A percentile compares a stretch with the other conserved stretches of the same genome.
Evolutionary conservation across 495 filamentous ascomycete species (phyloP).

Genomic region (Trichocladium uniseriatum): DNA sequence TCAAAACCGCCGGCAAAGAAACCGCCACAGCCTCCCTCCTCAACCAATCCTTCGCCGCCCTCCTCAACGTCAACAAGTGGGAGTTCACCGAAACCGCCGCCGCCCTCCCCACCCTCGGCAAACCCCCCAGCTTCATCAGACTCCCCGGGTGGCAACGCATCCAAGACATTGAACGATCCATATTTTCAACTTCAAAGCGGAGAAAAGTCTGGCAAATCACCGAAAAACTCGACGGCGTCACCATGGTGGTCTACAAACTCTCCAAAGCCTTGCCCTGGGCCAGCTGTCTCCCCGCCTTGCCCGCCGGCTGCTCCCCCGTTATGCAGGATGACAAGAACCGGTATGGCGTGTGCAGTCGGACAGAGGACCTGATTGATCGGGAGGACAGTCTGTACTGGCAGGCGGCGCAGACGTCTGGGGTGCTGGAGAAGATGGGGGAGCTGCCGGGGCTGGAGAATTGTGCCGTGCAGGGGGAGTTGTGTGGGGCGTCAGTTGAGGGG

Average conservation of each 20-base stretch:
- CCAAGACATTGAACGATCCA: neutral
- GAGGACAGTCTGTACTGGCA: constrained; percentile 9
- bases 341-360: constrained; percentile 9
- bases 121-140: constrained; percentile 10
- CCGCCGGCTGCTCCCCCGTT: neutral
- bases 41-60: constrained; percentile 4
- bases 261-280: constrained; percentile 3
- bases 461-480: constrained; percentile 16
- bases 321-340: constrained; percentile 5
- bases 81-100: neutral
- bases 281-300: neutral
- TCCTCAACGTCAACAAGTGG: constrained; percentile 17
- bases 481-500: constrained; percentile 7
- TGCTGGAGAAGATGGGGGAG: constrained; percentile 2
- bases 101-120: neutral
- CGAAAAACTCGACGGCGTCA: constrained; percentile 21
- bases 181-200: neutral
- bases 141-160: constrained; percentile 9
- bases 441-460: constrained; percentile 11
- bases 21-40: constrained; percentile 2
- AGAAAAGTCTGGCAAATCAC: constrained; percentile 16
- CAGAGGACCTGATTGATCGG: neutral
- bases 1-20: neutral
- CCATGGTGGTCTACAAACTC: constrained; percentile 19
- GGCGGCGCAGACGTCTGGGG: constrained; percentile 1